Evolutionary conservation across 2,329 filamentous ascomycete genomes (phyloP), one percentile per base, ranked within the genome.

Genomic region (Penicillium sp.): DNA sequence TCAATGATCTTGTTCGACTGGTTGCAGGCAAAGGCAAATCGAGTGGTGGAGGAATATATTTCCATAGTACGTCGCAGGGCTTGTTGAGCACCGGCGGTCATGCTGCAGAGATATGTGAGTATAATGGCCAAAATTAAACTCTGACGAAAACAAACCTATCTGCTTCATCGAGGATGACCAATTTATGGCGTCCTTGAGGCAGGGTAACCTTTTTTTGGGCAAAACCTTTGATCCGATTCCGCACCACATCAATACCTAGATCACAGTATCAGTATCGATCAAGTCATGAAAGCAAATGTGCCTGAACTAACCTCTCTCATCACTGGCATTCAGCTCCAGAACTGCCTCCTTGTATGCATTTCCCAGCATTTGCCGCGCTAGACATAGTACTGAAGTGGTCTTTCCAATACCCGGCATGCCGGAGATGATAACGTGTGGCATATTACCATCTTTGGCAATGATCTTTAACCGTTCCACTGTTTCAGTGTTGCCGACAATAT

Each of bases 1-100:
- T 99, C 94, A 75, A 99, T 99, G 73, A 99, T 97, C 79, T 97
- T 99, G 81, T 97, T 99, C 61, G 90, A 94, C 79, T 96, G 91
- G 75, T 99, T 99, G 82, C 94, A 99, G 2, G 94, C 94, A 70
- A 99, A 99, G 0, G 94, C 94, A 71, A 99, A 99, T 58, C 94
- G 86, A 2, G 94, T 99, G 1, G 94, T 99, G 62, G 92, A 89
- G 42, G 91, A 96, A 79, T 97, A 97, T 51, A 97, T 99, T 75
- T 99, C 94, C 94, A 99, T 99, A 0, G 94, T 99, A 61, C 94
- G 84, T 66, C 94, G 86, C 36, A 99, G 83, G 21, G 94, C 94
- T 77, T 97, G 94, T 74, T 99, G 94, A 2, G 94, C 94, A 53
- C 94, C 94, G 25, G 90, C 90, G 0, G 94, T 99, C 94, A 99